These are phyloP conservation scores for Plantago coronopus DNA, from an alignment of 305 asterid genomes.

Conservation along the genomic window DNA sequence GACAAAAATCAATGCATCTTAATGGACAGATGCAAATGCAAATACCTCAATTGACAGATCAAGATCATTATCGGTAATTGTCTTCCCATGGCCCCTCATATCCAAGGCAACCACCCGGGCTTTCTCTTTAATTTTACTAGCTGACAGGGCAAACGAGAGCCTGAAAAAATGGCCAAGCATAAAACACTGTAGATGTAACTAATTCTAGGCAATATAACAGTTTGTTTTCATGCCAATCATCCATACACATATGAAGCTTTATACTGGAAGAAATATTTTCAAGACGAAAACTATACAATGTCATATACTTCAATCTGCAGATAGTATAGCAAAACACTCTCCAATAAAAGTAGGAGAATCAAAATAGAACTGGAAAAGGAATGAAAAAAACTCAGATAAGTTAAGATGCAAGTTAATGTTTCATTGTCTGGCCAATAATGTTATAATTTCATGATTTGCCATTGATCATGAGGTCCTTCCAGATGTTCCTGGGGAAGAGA, in stretches of 20 bases:
- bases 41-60: constrained; percentile 83
- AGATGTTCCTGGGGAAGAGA: too few relatives aligned
- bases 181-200: constrained; percentile 20
- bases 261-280: not conserved
- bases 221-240: constrained; percentile 8
- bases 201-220: constrained; percentile 7
- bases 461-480: too few relatives aligned
- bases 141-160: constrained; percentile 83
- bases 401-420: not conserved
- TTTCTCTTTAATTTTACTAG: constrained; percentile 73
- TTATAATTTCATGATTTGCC: too few relatives aligned
- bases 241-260: constrained; percentile 6
- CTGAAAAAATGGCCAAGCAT: constrained; percentile 34
- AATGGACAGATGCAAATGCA: constrained; percentile 11
- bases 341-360: constrained; percentile 4
- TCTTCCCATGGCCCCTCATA: constrained; percentile 93
- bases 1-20: constrained; percentile 12
- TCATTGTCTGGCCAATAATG: too few relatives aligned
- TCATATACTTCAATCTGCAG: constrained; percentile 1
- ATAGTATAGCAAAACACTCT: not conserved
- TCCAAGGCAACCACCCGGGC: constrained; percentile 82
- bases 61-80: constrained; percentile 71
- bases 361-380: not conserved
- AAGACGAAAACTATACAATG: constrained; percentile 6
- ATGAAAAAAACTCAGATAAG: not conserved